Percentiles rank a stretch among this genome's conserved stretches.
Conservation (phyloP, 1,284 basidiomycete species). For the Cryptococcus neoformans region DNA sequence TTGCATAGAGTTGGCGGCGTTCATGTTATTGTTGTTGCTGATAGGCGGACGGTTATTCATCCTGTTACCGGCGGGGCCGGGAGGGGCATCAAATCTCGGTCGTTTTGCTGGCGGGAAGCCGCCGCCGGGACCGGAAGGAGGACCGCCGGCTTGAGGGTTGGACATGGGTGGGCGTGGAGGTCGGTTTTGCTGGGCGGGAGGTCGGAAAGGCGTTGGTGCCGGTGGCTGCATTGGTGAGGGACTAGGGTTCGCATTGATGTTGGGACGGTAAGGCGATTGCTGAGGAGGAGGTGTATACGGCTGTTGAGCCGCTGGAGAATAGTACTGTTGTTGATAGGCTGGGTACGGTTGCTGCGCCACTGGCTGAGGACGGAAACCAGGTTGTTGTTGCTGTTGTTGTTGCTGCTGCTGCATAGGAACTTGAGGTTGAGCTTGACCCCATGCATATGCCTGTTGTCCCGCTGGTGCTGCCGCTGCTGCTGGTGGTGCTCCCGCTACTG, state of each 20-base stretch:
- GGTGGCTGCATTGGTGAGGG: background rate
- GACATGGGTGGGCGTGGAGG: slow-evolving; percentile 21
- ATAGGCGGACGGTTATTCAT: slow-evolving; percentile 10
- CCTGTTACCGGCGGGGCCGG: background rate
- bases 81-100: slow-evolving; percentile 75
- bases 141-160: slow-evolving; percentile 3
- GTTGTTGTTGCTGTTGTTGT: slow-evolving; percentile 16
- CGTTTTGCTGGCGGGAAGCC: slow-evolving; percentile 59
- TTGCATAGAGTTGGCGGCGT: too few species aligned
- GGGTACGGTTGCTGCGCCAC: slow-evolving; percentile 4
- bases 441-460: slow-evolving; percentile 3
- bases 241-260: background rate
- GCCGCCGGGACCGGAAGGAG: slow-evolving; percentile 4
- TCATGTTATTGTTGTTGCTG: background rate
- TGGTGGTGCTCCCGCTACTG: background rate
- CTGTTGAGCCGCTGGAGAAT: slow-evolving; percentile 2
- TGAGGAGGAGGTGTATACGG: background rate
- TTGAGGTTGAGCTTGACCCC: background rate
- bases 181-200: slow-evolving; percentile 4
- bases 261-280: slow-evolving; percentile 4
- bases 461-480: background rate
- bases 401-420: background rate
- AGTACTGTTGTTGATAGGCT: slow-evolving; percentile 4
- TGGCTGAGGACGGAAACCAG: background rate
- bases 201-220: background rate